Evolutionary conservation across 2,329 filamentous ascomycete genomes (phyloP).

Genomic region (Capronia coronata): DNA sequence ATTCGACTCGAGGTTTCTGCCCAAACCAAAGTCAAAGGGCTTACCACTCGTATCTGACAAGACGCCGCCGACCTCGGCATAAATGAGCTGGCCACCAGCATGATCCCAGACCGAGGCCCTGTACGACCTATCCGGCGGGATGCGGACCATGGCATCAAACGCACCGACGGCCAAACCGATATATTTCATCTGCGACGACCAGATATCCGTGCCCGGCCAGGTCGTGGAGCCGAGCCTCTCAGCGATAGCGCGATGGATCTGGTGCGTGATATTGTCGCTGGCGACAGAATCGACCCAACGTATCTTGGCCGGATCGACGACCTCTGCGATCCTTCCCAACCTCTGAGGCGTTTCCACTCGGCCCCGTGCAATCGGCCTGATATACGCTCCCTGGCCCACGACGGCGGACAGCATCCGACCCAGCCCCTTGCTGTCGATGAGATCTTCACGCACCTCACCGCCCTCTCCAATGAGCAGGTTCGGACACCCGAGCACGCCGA

Average conservation of each 20-base stretch:
- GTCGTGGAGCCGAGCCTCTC: conserved; percentile 34
- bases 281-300: conserved; percentile 31
- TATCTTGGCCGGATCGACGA: conserved; percentile 26
- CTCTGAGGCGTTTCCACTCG: not conserved
- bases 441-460: conserved; percentile 38
- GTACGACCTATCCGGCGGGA: conserved; percentile 43
- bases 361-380: not conserved
- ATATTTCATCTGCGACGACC: conserved; percentile 51
- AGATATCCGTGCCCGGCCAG: conserved; percentile 48
- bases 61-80: conserved; percentile 46
- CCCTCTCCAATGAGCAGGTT: conserved; percentile 42
- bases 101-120: conserved; percentile 52
- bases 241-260: conserved; percentile 28
- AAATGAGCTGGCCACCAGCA: conserved; percentile 48
- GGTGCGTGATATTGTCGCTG: not conserved
- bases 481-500: conserved; percentile 58
- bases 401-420: not conserved
- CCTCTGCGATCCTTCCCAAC: not conserved
- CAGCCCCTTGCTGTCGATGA: conserved; percentile 33
- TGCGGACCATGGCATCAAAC: conserved; percentile 45
- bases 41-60: conserved; percentile 46
- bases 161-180: conserved; percentile 47
- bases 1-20: conserved; percentile 36
- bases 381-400: not conserved
- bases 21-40: conserved; percentile 43